phyloP scores from a whole-genome alignment of 352 stramenopile genomes.

The Paralagenidium karlingii region DNA sequence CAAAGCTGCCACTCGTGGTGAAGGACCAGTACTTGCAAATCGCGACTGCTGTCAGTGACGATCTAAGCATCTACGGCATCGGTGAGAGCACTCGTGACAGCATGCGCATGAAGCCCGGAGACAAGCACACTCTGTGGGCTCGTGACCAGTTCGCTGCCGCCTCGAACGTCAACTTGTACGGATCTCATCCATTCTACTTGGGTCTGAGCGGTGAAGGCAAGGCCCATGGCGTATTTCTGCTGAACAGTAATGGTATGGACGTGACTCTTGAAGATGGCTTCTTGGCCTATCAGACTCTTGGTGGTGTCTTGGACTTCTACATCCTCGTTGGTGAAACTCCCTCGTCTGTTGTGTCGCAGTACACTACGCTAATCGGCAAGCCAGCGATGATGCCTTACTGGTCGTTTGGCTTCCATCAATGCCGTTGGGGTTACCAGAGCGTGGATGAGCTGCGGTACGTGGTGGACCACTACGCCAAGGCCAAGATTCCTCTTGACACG shows the following conservation, averaged over 20 bases:
- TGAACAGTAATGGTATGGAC: slow-evolving; percentile 61
- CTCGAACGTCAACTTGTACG: slow-evolving; percentile 36
- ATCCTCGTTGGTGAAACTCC: slow-evolving; percentile 31
- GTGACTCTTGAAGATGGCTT: slow-evolving; percentile 21
- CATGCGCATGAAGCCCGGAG: slow-evolving; percentile 18
- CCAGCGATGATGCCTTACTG: slow-evolving; percentile 55
- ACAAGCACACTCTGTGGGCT: slow-evolving; percentile 38
- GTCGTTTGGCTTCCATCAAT: slow-evolving; percentile 61
- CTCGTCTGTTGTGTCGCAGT: slow-evolving; percentile 29
- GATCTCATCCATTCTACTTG: slow-evolving; percentile 45
- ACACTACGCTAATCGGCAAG: slow-evolving; percentile 34
- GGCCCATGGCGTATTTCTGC: slow-evolving; percentile 34
- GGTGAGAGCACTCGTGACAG: slow-evolving; percentile 22
- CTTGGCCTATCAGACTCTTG: slow-evolving; percentile 40
- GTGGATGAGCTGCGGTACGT: slow-evolving; percentile 13
- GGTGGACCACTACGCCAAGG: slow-evolving; percentile 24
- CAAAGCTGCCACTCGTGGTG: slow-evolving; percentile 15
- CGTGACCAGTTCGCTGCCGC: slow-evolving; percentile 17
- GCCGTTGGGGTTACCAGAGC: slow-evolving; percentile 28
- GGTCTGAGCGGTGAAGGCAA: slow-evolving; percentile 19
- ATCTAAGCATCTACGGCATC: slow-evolving; percentile 22
- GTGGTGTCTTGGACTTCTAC: slow-evolving; percentile 49
- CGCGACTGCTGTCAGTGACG: slow-evolving; percentile 8
- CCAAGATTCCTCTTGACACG: slow-evolving; percentile 30
- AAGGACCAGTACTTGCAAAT: slow-evolving; percentile 32